phyloP scores from a whole-genome alignment of 23 red algal species.

The Gracilariopsis chorda region DNA sequence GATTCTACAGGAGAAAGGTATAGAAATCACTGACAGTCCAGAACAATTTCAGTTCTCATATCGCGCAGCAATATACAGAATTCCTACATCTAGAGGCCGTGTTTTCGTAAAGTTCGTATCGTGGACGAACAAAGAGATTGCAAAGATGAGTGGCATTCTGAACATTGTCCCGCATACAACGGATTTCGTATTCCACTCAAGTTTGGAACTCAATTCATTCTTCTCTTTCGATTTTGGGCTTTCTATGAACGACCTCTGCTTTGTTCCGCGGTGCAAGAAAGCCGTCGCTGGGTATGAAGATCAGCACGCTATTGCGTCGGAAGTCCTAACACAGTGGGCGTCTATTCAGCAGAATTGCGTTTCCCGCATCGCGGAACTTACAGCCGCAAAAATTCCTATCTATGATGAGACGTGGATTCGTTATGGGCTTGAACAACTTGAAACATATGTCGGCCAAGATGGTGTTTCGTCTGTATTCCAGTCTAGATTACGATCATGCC shows the following conservation, averaged over 20 bases:
- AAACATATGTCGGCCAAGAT: background rate
- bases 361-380: background rate
- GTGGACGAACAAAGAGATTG: background rate
- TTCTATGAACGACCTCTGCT: background rate
- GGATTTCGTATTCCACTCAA: background rate
- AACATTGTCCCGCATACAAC: background rate
- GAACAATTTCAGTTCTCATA: conserved; percentile 9
- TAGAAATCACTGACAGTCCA: background rate
- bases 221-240: conserved; percentile 1
- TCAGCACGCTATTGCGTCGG: background rate
- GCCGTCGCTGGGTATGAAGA: background rate
- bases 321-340: background rate
- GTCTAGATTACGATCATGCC: background rate
- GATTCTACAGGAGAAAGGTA: background rate
- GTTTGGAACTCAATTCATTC: background rate
- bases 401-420: background rate
- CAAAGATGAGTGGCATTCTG: background rate
- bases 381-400: background rate
- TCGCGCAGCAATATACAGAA: background rate
- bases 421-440: background rate
- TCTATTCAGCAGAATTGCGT: background rate
- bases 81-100: background rate
- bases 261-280: background rate
- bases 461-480: background rate
- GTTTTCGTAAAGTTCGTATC: background rate